These are phyloP conservation scores for Cichorium intybus DNA, from an alignment of 140 eudicot genomes.

Conservation along the genomic window DNA sequence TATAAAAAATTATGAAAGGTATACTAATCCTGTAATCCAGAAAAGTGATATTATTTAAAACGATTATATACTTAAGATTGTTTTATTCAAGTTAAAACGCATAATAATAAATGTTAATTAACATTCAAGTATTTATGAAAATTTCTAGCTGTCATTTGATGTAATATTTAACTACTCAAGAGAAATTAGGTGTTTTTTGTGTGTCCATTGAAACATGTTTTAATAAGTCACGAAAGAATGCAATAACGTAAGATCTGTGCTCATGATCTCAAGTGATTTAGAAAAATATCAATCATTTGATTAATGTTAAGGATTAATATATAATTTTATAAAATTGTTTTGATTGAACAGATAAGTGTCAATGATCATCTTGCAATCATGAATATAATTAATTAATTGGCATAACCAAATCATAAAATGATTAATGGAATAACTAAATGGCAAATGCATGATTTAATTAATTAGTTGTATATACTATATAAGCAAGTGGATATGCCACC, in stretches of 20 bases:
- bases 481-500: conserved; percentile 25
- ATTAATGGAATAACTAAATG: conserved; percentile 7
- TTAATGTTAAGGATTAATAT: no score
- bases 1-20: no score
- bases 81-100: no score
- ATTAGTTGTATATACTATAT: background rate
- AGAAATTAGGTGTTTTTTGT: background rate
- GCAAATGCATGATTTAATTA: conserved; percentile 3
- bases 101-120: no score
- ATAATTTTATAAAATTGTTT: background rate
- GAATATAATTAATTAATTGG: conserved; percentile 7
- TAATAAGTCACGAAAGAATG: background rate
- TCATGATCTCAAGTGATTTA: background rate
- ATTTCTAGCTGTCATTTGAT: no score
- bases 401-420: background rate
- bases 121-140: no score
- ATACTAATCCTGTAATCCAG: no score
- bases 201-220: background rate
- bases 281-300: no score
- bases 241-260: background rate
- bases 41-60: no score
- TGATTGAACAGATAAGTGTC: background rate
- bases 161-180: no score
- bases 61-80: no score
- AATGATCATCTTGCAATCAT: conserved; percentile 16